phyloP scores from a whole-genome alignment of 495 filamentous ascomycete species.

The Aspergillus bertholletiae region DNA sequence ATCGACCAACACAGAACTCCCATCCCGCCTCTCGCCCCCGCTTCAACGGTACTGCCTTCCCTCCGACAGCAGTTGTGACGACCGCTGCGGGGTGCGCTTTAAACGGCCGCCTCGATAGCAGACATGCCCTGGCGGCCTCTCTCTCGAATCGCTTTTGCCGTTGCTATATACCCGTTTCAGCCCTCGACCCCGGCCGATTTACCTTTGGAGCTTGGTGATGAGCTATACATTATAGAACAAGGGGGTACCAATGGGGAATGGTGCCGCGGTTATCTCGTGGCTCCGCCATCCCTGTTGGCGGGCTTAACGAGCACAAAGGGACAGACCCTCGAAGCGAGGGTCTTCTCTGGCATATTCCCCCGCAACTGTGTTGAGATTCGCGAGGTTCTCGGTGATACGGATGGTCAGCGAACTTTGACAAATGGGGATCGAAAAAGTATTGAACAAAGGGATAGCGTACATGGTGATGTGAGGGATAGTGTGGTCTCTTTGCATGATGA shows the following conservation, averaged over 20 bases:
- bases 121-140: slow-evolving; percentile 95
- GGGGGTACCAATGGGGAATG: slow-evolving; percentile 80
- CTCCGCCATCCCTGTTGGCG: slow-evolving; percentile 87
- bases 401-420: slow-evolving; percentile 29
- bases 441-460: slow-evolving; percentile 13
- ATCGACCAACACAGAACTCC: slow-evolving; percentile 21
- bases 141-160: slow-evolving; percentile 94
- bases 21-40: slow-evolving; percentile 4
- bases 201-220: slow-evolving; percentile 95
- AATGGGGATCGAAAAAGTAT: slow-evolving; percentile 33
- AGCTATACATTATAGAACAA: slow-evolving; percentile 97
- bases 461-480: slow-evolving; percentile 24
- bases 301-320: slow-evolving; percentile 90
- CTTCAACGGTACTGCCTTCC: slow-evolving; percentile 13
- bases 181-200: slow-evolving; percentile 84
- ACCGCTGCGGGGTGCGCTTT: slow-evolving; percentile 19
- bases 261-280: slow-evolving; percentile 92
- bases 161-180: slow-evolving; percentile 89
- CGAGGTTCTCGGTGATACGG: slow-evolving; percentile 65
- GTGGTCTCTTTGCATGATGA: slow-evolving; percentile 28
- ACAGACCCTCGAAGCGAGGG: slow-evolving; percentile 88
- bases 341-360: slow-evolving; percentile 97
- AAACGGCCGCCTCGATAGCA: slow-evolving; percentile 22
- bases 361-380: slow-evolving; percentile 85
- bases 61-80: slow-evolving; percentile 13